Conservation (phyloP, 2,329 filamentous ascomycete species). For the Nothophoma quercina region DNA sequence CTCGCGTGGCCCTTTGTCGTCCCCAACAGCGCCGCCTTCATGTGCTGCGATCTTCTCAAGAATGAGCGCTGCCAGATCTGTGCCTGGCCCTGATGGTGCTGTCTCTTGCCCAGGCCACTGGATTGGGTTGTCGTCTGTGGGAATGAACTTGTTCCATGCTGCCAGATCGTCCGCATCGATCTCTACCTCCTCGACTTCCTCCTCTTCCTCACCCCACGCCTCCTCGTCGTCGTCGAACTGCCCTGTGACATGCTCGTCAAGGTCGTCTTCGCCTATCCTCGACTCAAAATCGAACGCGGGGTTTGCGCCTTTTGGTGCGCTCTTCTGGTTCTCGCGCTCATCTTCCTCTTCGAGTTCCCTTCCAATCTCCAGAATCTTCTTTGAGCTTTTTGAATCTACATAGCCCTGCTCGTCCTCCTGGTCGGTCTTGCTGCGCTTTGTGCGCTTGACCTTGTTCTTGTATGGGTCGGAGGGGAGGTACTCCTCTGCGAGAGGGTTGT, state of each 20-base stretch:
- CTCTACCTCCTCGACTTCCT: slow-evolving; percentile 74
- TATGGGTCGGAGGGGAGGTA: slow-evolving; percentile 73
- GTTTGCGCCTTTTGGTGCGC: slow-evolving; percentile 58
- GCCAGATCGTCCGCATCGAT: slow-evolving; percentile 89
- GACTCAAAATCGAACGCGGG: slow-evolving; percentile 81
- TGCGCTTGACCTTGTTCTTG: slow-evolving; percentile 75
- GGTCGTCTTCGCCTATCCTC: slow-evolving; percentile 66
- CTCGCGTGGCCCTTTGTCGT: slow-evolving; percentile 51
- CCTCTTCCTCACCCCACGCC: slow-evolving; percentile 82
- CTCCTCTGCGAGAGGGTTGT: slow-evolving; percentile 93
- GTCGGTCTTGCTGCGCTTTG: slow-evolving; percentile 61
- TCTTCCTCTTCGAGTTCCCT: slow-evolving; percentile 89
- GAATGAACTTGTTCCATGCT: slow-evolving; percentile 90
- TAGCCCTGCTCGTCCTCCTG: slow-evolving; percentile 72
- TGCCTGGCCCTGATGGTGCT: slow-evolving; percentile 55
- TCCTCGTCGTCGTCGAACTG: slow-evolving; percentile 59
- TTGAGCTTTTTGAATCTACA: slow-evolving; percentile 86
- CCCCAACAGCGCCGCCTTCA: slow-evolving; percentile 70
- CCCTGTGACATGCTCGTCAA: slow-evolving; percentile 57
- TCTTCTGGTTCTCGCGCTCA: slow-evolving; percentile 58
- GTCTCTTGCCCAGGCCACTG: slow-evolving; percentile 67
- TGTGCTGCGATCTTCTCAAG: slow-evolving; percentile 92
- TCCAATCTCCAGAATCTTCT: slow-evolving; percentile 87
- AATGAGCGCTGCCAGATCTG: slow-evolving; percentile 91
- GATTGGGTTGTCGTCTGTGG: slow-evolving; percentile 75